Evolutionary conservation across 164 flowering plant species (phyloP).

Genomic region (Houttuynia cordata): DNA sequence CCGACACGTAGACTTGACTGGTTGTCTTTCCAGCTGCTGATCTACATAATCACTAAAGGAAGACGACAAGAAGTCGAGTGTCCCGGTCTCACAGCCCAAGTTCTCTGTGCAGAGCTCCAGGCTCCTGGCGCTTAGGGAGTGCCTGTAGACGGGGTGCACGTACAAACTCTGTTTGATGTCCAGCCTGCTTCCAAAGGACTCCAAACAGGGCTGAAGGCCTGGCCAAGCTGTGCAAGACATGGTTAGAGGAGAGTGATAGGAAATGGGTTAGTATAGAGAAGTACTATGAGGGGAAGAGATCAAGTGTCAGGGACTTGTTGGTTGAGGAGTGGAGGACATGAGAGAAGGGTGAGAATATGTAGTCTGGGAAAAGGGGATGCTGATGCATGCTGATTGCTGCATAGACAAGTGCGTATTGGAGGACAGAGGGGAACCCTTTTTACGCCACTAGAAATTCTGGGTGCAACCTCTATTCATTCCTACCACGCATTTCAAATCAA

Average conservation of each 20-base stretch:
- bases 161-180: constrained; percentile 9
- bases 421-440: constrained; percentile 16
- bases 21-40: not conserved
- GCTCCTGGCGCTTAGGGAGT: constrained; percentile 42
- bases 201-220: constrained; percentile 37
- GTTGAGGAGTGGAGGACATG: not conserved
- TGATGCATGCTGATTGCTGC: not conserved
- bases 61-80: constrained; percentile 21
- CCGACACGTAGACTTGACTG: not conserved
- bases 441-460: constrained; percentile 33
- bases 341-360: constrained; percentile 30
- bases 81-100: constrained; percentile 83
- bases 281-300: constrained; percentile 7
- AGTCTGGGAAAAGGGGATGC: constrained; percentile 27
- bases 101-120: constrained; percentile 82
- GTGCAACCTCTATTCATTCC: constrained; percentile 1
- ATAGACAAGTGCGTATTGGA: constrained; percentile 7
- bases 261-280: not conserved
- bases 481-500: not conserved
- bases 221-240: constrained; percentile 50
- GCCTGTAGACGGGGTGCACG: constrained; percentile 46
- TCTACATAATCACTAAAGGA: not conserved
- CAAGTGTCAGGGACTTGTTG: not conserved
- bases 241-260: not conserved
- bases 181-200: constrained; percentile 10